Evolutionary conservation across 345 rosid genomes (phyloP).

Genomic region (Acer campestre): DNA sequence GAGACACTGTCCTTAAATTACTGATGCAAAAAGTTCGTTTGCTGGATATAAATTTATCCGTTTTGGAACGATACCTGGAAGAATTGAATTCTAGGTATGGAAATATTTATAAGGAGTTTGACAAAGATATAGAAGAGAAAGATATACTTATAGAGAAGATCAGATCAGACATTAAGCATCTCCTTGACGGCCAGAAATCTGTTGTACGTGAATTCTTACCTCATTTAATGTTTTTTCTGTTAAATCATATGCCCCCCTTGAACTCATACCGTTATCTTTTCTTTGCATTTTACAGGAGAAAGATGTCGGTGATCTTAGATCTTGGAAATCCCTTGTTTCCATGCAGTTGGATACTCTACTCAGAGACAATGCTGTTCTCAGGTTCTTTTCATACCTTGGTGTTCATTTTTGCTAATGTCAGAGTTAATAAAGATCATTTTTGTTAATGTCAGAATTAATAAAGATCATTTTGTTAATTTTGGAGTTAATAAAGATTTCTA

Average conservation of each 20-base stretch:
- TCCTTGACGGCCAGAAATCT: constrained; percentile 50
- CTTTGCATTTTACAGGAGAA: constrained; percentile 46
- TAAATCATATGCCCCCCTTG: not conserved
- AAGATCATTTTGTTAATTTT: too few relatives aligned
- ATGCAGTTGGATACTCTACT: constrained; percentile 43
- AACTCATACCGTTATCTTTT: constrained; percentile 11
- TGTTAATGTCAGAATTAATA: too few relatives aligned
- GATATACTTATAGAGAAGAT: constrained; percentile 48
- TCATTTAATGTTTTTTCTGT: constrained; percentile 10
- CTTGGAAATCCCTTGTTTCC: constrained; percentile 69
- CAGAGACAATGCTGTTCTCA: constrained; percentile 56
- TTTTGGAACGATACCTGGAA: constrained; percentile 85
- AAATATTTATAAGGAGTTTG: constrained; percentile 71
- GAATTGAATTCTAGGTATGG: constrained; percentile 75
- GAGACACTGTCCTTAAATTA: constrained; percentile 90
- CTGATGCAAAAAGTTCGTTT: constrained; percentile 93
- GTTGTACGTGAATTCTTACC: constrained; percentile 42
- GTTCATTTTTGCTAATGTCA: not conserved
- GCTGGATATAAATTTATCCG: constrained; percentile 76
- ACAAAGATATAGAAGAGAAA: constrained; percentile 60
- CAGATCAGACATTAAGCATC: constrained; percentile 50
- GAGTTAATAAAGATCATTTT: too few relatives aligned
- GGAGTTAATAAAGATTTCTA: not conserved
- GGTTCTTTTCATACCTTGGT: constrained; percentile 36
- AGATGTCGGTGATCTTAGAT: constrained; percentile 65